Evolutionary conservation across 192 early-diverging fungal genomes (phyloP).

Genomic region (Coemansia sp.): DNA sequence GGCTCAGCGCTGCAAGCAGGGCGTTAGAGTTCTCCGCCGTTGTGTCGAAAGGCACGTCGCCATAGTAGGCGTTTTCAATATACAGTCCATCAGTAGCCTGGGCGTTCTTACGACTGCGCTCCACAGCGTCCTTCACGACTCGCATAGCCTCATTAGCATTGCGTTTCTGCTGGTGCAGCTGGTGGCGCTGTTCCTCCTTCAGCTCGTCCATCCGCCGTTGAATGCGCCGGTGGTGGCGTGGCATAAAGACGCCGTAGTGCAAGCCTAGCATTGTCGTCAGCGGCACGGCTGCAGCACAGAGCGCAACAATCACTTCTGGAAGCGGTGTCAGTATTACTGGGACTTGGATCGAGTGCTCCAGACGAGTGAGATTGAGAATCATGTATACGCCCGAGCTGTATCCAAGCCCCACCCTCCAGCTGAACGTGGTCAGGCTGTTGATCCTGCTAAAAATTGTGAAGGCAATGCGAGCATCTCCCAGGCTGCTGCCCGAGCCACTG

Average conservation of each 20-base stretch:
- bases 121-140: slow-evolving; percentile 69
- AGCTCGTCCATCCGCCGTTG: slow-evolving; percentile 58
- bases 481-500: background rate
- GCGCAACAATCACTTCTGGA: slow-evolving; percentile 59
- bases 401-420: slow-evolving; percentile 65
- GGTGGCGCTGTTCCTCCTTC: slow-evolving; percentile 64
- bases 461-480: slow-evolving; percentile 9
- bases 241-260: slow-evolving; percentile 64
- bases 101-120: slow-evolving; percentile 70
- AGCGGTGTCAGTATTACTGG: slow-evolving; percentile 67
- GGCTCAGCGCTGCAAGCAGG: slow-evolving; percentile 20
- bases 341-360: slow-evolving; percentile 69
- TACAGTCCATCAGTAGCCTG: slow-evolving; percentile 69
- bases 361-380: slow-evolving; percentile 62
- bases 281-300: slow-evolving; percentile 61
- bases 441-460: slow-evolving; percentile 19
- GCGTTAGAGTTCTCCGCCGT: slow-evolving; percentile 45
- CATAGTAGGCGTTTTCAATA: slow-evolving; percentile 86
- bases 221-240: slow-evolving; percentile 57
- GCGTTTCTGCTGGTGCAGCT: slow-evolving; percentile 65
- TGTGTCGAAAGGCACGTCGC: slow-evolving; percentile 65
- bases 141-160: slow-evolving; percentile 79
- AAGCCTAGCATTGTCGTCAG: slow-evolving; percentile 55
- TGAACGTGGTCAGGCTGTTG: slow-evolving; percentile 53
- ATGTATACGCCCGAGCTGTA: slow-evolving; percentile 62